These are phyloP conservation scores for Cerioporus squamosus DNA, from an alignment of 1,284 basidiomycete genomes.

Conservation along the genomic window DNA sequence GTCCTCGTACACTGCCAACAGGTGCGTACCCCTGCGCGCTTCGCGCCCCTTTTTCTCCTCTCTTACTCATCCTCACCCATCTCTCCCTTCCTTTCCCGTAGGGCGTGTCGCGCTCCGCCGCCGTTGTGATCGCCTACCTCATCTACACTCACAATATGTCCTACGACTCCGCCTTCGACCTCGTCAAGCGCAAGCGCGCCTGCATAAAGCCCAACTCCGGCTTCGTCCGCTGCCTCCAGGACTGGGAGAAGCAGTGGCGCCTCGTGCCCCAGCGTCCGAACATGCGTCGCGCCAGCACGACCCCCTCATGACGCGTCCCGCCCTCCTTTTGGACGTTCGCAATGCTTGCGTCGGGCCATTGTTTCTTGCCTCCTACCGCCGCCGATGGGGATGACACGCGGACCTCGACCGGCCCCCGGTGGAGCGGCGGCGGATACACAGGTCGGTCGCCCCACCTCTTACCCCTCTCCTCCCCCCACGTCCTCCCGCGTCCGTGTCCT, in stretches of 20 bases:
- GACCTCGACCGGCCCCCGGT: background rate
- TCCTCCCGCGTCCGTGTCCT: background rate
- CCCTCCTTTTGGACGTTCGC: background rate
- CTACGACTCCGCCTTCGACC: slow-evolving; percentile 62
- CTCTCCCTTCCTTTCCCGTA: slow-evolving; percentile 29
- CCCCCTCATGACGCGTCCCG: slow-evolving; percentile 13
- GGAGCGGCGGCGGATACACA: background rate
- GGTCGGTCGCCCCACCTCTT: background rate
- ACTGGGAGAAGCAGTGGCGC: slow-evolving; percentile 32
- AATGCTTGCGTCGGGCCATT: too few species aligned
- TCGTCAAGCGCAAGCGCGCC: slow-evolving; percentile 61
- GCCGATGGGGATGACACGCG: too few species aligned
- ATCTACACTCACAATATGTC: slow-evolving; percentile 69
- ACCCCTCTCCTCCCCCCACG: background rate
- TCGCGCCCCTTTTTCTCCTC: background rate
- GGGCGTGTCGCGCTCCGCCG: slow-evolving; percentile 70
- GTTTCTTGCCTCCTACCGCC: too few species aligned
- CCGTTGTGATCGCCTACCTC: slow-evolving; percentile 71
- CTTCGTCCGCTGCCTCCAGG: slow-evolving; percentile 38
- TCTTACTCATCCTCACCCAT: slow-evolving; percentile 2
- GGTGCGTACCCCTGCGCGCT: slow-evolving; percentile 39
- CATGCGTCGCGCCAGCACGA: slow-evolving; percentile 27
- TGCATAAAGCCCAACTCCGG: slow-evolving; percentile 76
- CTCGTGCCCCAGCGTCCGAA: slow-evolving; percentile 17
- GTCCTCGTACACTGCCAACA: slow-evolving; percentile 73